Base-by-base conservation (phyloP, 208 protist genomes). In the Tritrichomonas foetus region DNA sequence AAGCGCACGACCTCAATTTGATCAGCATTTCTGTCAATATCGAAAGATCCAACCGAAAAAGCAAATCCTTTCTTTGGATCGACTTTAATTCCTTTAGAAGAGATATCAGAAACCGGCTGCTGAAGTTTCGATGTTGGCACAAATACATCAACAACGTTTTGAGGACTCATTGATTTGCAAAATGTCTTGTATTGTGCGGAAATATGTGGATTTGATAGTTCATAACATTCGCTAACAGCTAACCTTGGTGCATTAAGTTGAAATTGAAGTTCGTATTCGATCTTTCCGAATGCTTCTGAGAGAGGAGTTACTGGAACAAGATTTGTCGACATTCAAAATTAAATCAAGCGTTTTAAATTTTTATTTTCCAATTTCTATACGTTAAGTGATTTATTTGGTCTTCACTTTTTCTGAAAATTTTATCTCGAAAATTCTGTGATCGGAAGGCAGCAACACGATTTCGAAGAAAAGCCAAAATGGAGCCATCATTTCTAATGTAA, bases 201-300 rank as follows among this genome's bases (percentile, higher is more conserved):
- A 89, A 89, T 49, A 50, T 89, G 78, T 22, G 78, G 78, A 57
- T 89, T 89, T 57, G 78, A 89, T 44, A 89, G 33, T 8, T 53
- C 78, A 39, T 57, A 89, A 27, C 47, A 53, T 36, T 89, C 78
- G 1, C 14, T n/a, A n/a, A 89, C 41, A 20, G 33, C 47, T 1
- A 89, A 27, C n/a, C 47, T 25, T 3, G 78, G 78, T 33, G 78
- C 78, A 57, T 89, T 57, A 22, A 89, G 47, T 49, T 89, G 78
- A 39, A 89, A 20, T 30, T 89, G 78, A 33, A 89, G 9, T 49
- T 89, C 78, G 39, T 89, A 89, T n/a, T 89, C 78, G 3, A 89
- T 89, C 33, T 33, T 41, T 2, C 78, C 78, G 57, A 89, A 89
- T 14, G 53, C 78, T 61, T 89, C 78, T 0, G 78, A 89, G 20